Evolutionary conservation across 129 eudicot species (phyloP).

Genomic region (Kitagawia praeruptora): DNA sequence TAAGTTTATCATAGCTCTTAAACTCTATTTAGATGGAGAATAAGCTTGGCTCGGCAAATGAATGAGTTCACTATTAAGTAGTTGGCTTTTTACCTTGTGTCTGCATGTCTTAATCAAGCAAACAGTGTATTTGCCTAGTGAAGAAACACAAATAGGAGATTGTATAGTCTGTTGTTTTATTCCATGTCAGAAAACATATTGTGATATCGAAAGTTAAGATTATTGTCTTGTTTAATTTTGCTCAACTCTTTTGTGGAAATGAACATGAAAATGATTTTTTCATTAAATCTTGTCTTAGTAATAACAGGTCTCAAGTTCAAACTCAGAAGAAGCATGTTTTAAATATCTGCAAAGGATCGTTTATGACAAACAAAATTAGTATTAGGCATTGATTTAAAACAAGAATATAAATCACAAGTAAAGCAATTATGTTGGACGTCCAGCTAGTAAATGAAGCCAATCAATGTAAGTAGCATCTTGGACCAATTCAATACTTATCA

Average conservation of each 20-base stretch:
- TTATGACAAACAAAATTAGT: too few species aligned
- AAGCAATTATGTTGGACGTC: too few species aligned
- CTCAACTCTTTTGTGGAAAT: not conserved
- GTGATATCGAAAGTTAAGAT: not conserved
- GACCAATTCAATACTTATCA: too few species aligned
- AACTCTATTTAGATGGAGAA: slow-evolving; percentile 15
- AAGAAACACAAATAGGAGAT: not conserved
- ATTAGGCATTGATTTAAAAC: too few species aligned
- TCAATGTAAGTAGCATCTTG: too few species aligned
- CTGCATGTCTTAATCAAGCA: slow-evolving; percentile 14
- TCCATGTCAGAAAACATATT: not conserved
- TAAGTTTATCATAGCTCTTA: not conserved
- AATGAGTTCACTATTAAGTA: slow-evolving; percentile 14
- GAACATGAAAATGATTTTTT: not conserved
- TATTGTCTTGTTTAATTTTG: not conserved
- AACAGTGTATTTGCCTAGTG: slow-evolving; percentile 21
- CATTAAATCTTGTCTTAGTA: not conserved
- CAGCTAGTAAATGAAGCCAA: too few species aligned
- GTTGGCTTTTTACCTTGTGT: slow-evolving; percentile 14
- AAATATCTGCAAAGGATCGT: not conserved
- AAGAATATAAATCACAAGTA: too few species aligned
- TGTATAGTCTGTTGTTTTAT: not conserved
- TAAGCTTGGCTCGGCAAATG: slow-evolving; percentile 32
- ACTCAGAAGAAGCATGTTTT: not conserved
- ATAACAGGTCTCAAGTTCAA: not conserved